Evolutionary conservation across 192 early-diverging fungal species (phyloP), one percentile per base, ranked within the genome.

Genomic region (Podila epigama): DNA sequence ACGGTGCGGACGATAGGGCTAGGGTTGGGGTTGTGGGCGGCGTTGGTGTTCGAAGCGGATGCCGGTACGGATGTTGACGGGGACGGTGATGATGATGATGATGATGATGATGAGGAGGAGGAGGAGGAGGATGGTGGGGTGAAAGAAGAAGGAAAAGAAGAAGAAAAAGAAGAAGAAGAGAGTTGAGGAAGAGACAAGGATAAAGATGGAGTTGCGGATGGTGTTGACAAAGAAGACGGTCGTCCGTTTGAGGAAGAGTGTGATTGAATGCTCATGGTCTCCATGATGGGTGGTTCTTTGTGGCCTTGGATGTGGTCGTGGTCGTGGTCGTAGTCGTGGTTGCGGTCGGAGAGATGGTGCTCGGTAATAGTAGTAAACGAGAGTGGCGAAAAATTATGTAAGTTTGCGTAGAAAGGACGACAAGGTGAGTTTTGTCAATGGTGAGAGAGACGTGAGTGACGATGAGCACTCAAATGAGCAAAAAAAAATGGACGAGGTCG

Each of bases 41-140:
- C 40, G 40, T 41, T 41, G 16, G 8, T 41, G 40, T 41, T 16
- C 10, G 8, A 8, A 16, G 10, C 40, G 10, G 8, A 8, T 41
- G 16, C 40, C 40, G 40, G 40, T 11, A 8, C 16, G 40, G 40
- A 11, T 11, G 40, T 41, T n/a, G n/a, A n/a, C n/a, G n/a, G 29
- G 60, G n/a, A 60, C 29, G 35, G 34, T 12, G 56, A 58, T 22
- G 35, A 37, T 28, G 56, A 40, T 40, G 58, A 60, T 28, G 58
- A 27, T 40, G 28, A 39, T 18, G 58, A 42, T 15, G 32, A 27
- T 27, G 58, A 15, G 2, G 58, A 60, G 7, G 39, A 50, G 27
- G 51, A 50, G 22, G 58, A 42, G 18, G 42, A n/a, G 11, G 31
- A 22, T 11, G 60, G 18, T 5, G 60, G 34, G 32, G 54, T 41